Conservation (phyloP, 352 stramenopile species). For the Hyaloperonospora brassicae region DNA sequence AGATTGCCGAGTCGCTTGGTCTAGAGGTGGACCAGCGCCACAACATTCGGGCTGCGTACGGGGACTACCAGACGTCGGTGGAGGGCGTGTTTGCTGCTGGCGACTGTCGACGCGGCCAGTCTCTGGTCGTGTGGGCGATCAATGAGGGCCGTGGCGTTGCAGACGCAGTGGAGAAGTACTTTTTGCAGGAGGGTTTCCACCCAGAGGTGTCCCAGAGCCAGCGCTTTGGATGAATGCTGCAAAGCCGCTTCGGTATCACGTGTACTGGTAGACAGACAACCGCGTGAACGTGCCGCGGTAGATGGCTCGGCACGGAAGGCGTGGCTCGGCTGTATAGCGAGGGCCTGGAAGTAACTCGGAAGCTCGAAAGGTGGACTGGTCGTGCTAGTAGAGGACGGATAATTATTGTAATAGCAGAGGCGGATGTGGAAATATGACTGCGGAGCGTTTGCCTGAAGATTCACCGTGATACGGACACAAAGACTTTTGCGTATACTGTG, state of each 20-base stretch:
- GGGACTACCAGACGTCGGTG: slow-evolving; percentile 90
- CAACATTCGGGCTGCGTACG: slow-evolving; percentile 92
- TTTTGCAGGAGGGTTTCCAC: slow-evolving; percentile 67
- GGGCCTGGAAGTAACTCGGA: not conserved
- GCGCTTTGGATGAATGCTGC: slow-evolving; percentile 43
- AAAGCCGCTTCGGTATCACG: slow-evolving; percentile 6
- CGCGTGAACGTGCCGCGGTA: slow-evolving; percentile 6
- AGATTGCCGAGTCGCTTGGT: slow-evolving; percentile 81
- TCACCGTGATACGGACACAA: slow-evolving; percentile 3
- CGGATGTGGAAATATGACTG: slow-evolving; percentile 3
- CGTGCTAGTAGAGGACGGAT: slow-evolving; percentile 13
- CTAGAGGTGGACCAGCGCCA: slow-evolving; percentile 90
- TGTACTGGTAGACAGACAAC: slow-evolving; percentile 27
- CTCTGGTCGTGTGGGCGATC: slow-evolving; percentile 97
- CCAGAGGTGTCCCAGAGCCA: slow-evolving; percentile 77
- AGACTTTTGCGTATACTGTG: too few species aligned
- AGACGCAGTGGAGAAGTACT: slow-evolving; percentile 78
- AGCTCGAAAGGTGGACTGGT: not conserved
- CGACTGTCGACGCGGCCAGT: slow-evolving; percentile 95
- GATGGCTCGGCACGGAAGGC: slow-evolving; percentile 8
- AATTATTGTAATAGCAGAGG: slow-evolving; percentile 31
- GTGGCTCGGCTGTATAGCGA: slow-evolving; percentile 2
- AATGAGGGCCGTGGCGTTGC: slow-evolving; percentile 94
- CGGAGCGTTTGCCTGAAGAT: not conserved
- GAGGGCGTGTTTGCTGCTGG: slow-evolving; percentile 96